A percentile compares a stretch with the other conserved stretches of the same genome.
phyloP scores from a whole-genome alignment of 257 asterid genomes.

The Mitragyna speciosa region DNA sequence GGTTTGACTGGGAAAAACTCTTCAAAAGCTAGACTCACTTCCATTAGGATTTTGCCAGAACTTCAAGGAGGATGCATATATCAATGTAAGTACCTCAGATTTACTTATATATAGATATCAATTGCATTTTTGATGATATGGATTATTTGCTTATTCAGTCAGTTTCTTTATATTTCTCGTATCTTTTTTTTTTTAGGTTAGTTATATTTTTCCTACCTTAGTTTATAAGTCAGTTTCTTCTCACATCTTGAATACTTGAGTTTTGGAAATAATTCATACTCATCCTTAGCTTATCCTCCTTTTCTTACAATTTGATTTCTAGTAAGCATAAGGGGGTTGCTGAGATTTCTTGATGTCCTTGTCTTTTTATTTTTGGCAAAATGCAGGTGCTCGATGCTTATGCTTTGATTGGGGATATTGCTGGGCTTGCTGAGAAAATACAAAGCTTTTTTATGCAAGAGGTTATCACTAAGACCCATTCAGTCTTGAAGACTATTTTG shows the following conservation, averaged over 20 bases:
- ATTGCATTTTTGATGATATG: background rate
- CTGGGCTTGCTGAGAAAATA: slow-evolving; percentile 95
- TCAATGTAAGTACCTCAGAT: slow-evolving; percentile 64
- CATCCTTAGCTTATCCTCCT: background rate
- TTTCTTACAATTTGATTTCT: background rate
- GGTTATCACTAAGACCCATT: slow-evolving; percentile 90
- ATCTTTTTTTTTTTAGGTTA: no score
- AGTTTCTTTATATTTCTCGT: background rate
- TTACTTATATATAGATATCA: slow-evolving; percentile 2
- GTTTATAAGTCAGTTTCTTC: background rate
- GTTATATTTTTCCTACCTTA: background rate
- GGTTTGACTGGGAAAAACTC: slow-evolving; percentile 98
- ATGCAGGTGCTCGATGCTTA: slow-evolving; percentile 93
- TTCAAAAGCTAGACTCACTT: slow-evolving; percentile 91
- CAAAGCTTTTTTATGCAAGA: slow-evolving; percentile 99
- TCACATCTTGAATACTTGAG: background rate
- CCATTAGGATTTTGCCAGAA: slow-evolving; percentile 84
- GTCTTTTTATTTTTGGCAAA: background rate
- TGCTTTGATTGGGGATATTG: slow-evolving; percentile 94
- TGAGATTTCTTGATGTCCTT: background rate
- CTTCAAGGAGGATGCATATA: slow-evolving; percentile 81
- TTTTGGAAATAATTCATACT: background rate
- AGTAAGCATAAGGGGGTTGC: background rate
- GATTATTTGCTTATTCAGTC: background rate
- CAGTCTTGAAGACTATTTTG: slow-evolving; percentile 71